Evolutionary conservation across 2,329 filamentous ascomycete genomes (phyloP), one percentile per base, ranked within the genome.

Genomic region (Tolypocladium amazonense): DNA sequence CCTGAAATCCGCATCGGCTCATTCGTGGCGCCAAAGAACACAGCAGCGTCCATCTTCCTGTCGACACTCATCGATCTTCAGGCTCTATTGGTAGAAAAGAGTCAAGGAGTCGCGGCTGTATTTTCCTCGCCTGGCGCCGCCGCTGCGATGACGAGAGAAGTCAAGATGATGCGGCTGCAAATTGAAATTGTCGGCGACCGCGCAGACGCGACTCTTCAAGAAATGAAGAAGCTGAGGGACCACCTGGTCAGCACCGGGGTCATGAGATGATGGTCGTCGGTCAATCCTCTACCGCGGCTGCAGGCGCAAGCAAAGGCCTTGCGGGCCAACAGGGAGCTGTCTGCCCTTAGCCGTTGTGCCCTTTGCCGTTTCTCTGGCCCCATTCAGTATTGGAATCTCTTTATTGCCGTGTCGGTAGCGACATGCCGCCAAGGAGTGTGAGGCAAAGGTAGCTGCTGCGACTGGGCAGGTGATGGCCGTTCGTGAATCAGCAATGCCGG

Each of bases 1-100:
- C 75, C 76, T 0, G 71, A 76, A 55, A 72, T 77, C 18, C 71
- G 72, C 4, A 71, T 78, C 6, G 76, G 77, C 1, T 71, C 72
- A 2, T 75, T 75, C 54, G 64, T 73, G 23, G 70, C 72, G 7
- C 69, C 71, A 3, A 68, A 68, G 14, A 61, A 62, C 0, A 69
- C 71, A 5, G 72, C 73, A 4, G 69, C 70, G 6, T 66, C 72
- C 9, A 69, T 75, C 65, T 65, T 73, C 53, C 63, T 69, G 3
- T 63, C 69, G 2, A 66, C 74, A 62, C 37, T 75, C 4, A 61
- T 70, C 5, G 71, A 74, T 52, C 63, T 74, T 30, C 66, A 73
- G 35, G 58, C 63, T 15, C 62, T 63, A 0, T 59, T 75, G 35
- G 56, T 64, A 11, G 20, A 37, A 0, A 66, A 58, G 56, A 52